Conservation (phyloP, 1,284 basidiomycete genomes). For the Gymnopus androsaceus region DNA sequence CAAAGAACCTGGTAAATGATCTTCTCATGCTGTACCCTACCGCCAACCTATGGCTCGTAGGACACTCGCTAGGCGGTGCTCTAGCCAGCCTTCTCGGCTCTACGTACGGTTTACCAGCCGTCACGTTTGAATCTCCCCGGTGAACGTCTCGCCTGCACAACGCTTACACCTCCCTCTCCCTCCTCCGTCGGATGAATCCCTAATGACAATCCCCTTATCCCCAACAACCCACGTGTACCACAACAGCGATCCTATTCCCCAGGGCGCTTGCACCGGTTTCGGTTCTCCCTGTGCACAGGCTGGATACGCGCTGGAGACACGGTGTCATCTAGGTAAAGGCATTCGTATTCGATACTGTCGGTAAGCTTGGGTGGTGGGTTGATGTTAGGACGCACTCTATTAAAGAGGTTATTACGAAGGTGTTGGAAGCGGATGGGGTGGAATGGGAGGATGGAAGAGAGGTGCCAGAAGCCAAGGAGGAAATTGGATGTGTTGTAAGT, state of each 20-base stretch:
- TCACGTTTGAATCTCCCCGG: conserved; percentile 94
- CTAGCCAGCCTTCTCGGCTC: conserved; percentile 86
- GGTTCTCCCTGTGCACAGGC: conserved; percentile 63
- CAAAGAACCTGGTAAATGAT: conserved; percentile 77
- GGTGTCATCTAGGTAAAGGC: conserved; percentile 69
- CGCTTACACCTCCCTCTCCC: conserved; percentile 87
- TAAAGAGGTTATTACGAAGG: conserved; percentile 71
- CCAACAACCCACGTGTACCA: conserved; percentile 75
- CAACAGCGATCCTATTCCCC: conserved; percentile 80
- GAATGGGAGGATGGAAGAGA: conserved; percentile 47
- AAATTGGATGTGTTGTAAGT: conserved; percentile 64
- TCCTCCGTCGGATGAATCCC: conserved; percentile 30
- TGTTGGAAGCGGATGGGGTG: conserved; percentile 46
- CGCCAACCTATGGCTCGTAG: conserved; percentile 90
- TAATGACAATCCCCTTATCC: conserved; percentile 38
- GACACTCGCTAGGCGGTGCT: conserved; percentile 87
- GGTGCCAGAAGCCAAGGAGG: conserved; percentile 54
- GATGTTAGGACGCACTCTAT: conserved; percentile 86
- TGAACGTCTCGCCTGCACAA: conserved; percentile 82
- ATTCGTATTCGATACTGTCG: conserved; percentile 86
- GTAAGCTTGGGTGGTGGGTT: conserved; percentile 81
- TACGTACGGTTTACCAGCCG: conserved; percentile 92
- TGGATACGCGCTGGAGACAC: conserved; percentile 74
- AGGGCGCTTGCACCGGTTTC: conserved; percentile 74
- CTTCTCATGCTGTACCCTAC: conserved; percentile 81